Conservation (phyloP, 164 flowering plant species). For the Macadamia tetraphylla region DNA sequence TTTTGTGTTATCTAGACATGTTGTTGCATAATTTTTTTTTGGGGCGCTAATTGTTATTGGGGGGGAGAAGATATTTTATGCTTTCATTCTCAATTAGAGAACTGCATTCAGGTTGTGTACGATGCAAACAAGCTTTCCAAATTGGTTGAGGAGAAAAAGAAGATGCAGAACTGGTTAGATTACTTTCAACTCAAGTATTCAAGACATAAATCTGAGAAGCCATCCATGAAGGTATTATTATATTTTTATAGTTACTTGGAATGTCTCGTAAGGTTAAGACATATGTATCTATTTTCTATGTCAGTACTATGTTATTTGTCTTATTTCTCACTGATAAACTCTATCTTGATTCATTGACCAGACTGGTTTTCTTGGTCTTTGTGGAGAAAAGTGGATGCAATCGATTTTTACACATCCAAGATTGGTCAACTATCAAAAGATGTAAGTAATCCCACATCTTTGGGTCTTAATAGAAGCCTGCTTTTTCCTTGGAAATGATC, state of each 20-base stretch:
- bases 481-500: not conserved
- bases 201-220: constrained; percentile 48
- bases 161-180: constrained; percentile 65
- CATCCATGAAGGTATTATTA: constrained; percentile 47
- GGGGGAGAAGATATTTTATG: not conserved
- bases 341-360: constrained; percentile 16
- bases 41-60: too few species aligned
- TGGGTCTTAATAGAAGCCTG: too few species aligned
- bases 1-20: too few species aligned
- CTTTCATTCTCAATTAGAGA: not conserved
- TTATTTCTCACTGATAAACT: not conserved
- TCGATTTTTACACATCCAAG: constrained; percentile 52
- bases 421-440: constrained; percentile 42
- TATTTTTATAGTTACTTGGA: too few species aligned
- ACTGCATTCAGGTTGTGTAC: constrained; percentile 60
- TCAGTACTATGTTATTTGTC: not conserved
- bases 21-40: too few species aligned
- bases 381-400: constrained; percentile 67
- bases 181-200: constrained; percentile 55
- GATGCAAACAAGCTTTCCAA: constrained; percentile 60
- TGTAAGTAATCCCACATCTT: constrained; percentile 30
- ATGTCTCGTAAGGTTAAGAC: too few species aligned
- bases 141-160: constrained; percentile 60
- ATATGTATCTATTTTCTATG: not conserved
- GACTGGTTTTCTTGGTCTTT: constrained; percentile 80